A percentile compares a stretch with the other conserved stretches of the same genome.
Conservation (phyloP, 169 alveolate species). For the Eimeria maxima region DNA sequence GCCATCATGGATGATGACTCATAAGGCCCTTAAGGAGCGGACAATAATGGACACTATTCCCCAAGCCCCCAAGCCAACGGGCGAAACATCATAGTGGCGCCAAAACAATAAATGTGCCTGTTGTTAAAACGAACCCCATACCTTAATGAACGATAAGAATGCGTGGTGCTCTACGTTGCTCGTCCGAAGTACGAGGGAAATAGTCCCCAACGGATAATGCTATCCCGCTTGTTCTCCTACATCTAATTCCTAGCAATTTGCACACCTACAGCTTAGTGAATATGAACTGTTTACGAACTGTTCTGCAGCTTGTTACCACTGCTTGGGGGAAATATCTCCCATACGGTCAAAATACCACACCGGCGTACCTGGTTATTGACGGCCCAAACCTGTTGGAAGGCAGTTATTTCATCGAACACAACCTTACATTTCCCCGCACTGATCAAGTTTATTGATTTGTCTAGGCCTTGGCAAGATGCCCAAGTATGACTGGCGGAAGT, state of each 20-base stretch:
- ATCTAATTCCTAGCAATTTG: background rate
- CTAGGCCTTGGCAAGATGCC: background rate
- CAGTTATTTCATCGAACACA: background rate
- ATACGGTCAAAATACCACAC: background rate
- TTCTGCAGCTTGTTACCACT: background rate
- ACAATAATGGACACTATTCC: background rate
- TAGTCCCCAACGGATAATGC: background rate
- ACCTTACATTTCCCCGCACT: background rate
- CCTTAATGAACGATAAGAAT: background rate
- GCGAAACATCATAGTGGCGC: background rate
- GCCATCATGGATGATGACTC: too few species aligned
- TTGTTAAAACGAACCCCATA: background rate
- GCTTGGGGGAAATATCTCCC: background rate
- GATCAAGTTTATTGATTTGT: background rate
- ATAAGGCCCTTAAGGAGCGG: too few species aligned
- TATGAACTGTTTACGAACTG: background rate
- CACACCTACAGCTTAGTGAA: background rate
- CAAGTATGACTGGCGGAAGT: background rate
- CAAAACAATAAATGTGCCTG: background rate
- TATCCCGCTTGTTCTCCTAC: background rate
- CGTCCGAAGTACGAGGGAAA: background rate
- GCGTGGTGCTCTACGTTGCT: too few species aligned
- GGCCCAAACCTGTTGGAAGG: too few species aligned
- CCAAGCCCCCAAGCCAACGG: background rate
- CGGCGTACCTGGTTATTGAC: background rate